phyloP scores from a whole-genome alignment of 345 rosid genomes.

The Erodium maritimum region DNA sequence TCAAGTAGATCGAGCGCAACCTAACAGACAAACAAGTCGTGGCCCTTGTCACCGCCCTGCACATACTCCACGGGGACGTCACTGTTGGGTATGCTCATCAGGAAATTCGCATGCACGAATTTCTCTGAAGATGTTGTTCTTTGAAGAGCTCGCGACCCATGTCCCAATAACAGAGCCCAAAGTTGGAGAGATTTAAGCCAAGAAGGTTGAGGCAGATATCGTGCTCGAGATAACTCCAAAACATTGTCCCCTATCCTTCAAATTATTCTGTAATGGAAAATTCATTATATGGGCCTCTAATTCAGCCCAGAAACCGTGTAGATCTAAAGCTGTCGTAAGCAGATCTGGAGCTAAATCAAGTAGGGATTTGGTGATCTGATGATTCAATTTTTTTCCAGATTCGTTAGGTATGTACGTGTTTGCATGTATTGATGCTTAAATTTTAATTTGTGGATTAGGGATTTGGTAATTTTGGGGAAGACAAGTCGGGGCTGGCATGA shows the following conservation, averaged over 20 bases:
- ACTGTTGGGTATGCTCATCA: constrained; percentile 18
- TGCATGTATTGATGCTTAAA: too few species aligned
- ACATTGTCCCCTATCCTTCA: constrained; percentile 16
- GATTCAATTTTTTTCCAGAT: too few species aligned
- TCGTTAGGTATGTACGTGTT: too few species aligned
- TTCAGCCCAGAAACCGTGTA: too few species aligned
- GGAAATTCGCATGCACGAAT: constrained; percentile 20
- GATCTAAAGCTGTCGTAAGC: too few species aligned
- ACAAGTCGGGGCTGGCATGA: too few species aligned
- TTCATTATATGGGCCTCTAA: too few species aligned
- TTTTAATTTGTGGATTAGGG: too few species aligned
- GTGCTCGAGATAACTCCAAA: constrained; percentile 16
- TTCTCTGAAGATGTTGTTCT: constrained; percentile 7
- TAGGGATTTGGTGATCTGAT: too few species aligned
- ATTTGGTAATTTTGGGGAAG: too few species aligned
- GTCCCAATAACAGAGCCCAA: constrained; percentile 26
- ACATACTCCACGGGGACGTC: constrained; percentile 14
- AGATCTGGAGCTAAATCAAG: too few species aligned
- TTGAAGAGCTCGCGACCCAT: constrained; percentile 12
- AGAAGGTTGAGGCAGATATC: constrained; percentile 18
- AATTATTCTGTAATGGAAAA: constrained; percentile 11
- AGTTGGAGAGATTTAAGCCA: constrained; percentile 18
- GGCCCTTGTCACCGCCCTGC: constrained; percentile 16
- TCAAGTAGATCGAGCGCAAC: constrained; percentile 18
- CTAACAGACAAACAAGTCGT: constrained; percentile 18